Evolutionary conservation across 1,284 basidiomycete genomes (phyloP).

Genomic region (Austroboletus niveus): DNA sequence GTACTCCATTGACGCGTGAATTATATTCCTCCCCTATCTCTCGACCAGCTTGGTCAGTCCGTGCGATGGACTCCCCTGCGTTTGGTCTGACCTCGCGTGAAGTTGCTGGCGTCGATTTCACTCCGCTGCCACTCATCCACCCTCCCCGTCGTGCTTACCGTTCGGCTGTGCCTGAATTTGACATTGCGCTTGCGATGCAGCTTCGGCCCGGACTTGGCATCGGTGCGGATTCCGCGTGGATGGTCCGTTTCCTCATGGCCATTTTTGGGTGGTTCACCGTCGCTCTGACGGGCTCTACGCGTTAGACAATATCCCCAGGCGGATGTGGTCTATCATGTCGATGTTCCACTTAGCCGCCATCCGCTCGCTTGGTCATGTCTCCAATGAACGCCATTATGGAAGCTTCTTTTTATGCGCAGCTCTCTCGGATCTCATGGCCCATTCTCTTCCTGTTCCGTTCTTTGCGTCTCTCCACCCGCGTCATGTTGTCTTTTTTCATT

Average conservation of each 20-base stretch:
- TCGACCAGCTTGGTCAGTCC: constrained; percentile 42
- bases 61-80: constrained; percentile 35
- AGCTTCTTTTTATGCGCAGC: constrained; percentile 6
- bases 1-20: constrained; percentile 32
- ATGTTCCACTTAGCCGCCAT: not conserved
- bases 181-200: constrained; percentile 75
- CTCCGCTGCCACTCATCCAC: constrained; percentile 14
- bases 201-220: constrained; percentile 63
- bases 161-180: constrained; percentile 46
- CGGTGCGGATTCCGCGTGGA: constrained; percentile 73
- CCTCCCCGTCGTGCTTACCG: constrained; percentile 34
- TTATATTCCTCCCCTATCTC: constrained; percentile 20
- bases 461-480: not conserved
- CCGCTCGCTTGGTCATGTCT: not conserved
- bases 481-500: not conserved
- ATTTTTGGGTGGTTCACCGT: constrained; percentile 76
- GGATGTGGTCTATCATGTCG: not conserved
- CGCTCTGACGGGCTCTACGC: constrained; percentile 24
- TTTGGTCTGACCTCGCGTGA: constrained; percentile 21
- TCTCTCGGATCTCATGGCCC: not conserved
- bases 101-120: not conserved
- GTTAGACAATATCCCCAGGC: constrained; percentile 10
- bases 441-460: not conserved
- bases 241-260: constrained; percentile 73
- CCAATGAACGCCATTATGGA: constrained; percentile 11